Percentiles rank a stretch among this genome's conserved stretches.
phyloP scores from a whole-genome alignment of 1,284 basidiomycete species.

The Trametes sp. region DNA sequence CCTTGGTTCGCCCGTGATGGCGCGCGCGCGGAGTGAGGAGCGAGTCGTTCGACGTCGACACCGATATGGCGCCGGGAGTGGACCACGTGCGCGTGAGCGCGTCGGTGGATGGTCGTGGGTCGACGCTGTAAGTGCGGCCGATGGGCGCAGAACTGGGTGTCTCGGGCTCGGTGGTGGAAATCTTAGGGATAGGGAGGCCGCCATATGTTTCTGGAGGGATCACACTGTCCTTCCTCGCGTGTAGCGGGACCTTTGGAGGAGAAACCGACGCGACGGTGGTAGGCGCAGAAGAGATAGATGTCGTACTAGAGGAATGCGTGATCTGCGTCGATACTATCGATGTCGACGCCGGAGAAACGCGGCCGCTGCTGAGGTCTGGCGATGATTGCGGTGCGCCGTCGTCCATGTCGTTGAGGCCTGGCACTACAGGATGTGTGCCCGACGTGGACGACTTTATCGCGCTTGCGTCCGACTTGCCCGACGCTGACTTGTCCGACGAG shows the following conservation, averaged over 20 bases:
- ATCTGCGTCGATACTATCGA: constrained; percentile 35
- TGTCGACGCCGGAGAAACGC: constrained; percentile 42
- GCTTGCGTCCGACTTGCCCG: constrained; percentile 29
- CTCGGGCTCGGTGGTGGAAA: constrained; percentile 59
- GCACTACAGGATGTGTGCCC: constrained; percentile 6
- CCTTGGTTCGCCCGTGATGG: constrained; percentile 30
- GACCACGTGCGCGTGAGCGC: constrained; percentile 19
- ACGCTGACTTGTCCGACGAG: constrained; percentile 8
- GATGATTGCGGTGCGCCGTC: constrained; percentile 28
- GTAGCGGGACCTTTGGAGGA: not conserved
- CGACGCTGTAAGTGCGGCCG: constrained; percentile 4
- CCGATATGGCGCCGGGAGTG: constrained; percentile 18
- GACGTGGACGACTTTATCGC: constrained; percentile 15
- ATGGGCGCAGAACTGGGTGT: constrained; percentile 39
- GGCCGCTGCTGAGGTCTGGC: constrained; percentile 31
- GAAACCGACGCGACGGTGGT: constrained; percentile 36
- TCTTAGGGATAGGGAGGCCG: constrained; percentile 57
- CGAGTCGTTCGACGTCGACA: constrained; percentile 34
- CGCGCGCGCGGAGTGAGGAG: constrained; percentile 38
- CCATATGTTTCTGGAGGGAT: constrained; percentile 39
- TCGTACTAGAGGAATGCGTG: constrained; percentile 33
- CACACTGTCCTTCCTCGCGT: constrained; percentile 19
- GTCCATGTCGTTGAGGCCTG: constrained; percentile 15
- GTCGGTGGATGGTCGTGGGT: not conserved
- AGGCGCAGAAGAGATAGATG: constrained; percentile 40